Conservation (phyloP, 2,329 filamentous ascomycete genomes). For the Hymenotorrendiella dingleyae region DNA sequence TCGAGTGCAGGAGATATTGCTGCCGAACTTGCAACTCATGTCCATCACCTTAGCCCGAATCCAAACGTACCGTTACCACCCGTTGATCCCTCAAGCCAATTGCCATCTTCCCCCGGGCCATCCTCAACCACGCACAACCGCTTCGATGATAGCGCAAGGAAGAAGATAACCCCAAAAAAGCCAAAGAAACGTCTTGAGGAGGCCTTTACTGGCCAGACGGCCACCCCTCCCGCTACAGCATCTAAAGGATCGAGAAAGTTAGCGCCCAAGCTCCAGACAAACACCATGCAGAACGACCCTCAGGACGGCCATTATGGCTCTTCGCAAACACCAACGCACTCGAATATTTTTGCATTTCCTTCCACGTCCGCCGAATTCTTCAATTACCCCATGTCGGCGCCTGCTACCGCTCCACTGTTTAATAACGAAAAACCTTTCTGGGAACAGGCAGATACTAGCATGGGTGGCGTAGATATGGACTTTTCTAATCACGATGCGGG, state of each 20-base stretch:
- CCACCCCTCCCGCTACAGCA: constrained; percentile 54
- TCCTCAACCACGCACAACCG: constrained; percentile 17
- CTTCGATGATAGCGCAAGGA: constrained; percentile 23
- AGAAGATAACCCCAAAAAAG: constrained; percentile 36
- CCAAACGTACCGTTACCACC: constrained; percentile 49
- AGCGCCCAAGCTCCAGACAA: constrained; percentile 34
- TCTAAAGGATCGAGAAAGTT: constrained; percentile 51
- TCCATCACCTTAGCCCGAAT: constrained; percentile 52
- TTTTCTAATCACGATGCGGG: constrained; percentile 38
- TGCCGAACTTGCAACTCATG: constrained; percentile 53
- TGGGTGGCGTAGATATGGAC: constrained; percentile 55
- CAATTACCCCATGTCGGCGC: constrained; percentile 54
- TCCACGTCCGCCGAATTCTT: constrained; percentile 52
- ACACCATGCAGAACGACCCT: constrained; percentile 28
- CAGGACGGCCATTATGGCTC: constrained; percentile 25
- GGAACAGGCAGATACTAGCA: constrained; percentile 46
- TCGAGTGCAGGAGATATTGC: constrained; percentile 42
- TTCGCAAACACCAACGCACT: constrained; percentile 24
- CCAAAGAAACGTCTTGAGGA: constrained; percentile 31
- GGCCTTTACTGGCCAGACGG: constrained; percentile 40
- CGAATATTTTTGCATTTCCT: constrained; percentile 44
- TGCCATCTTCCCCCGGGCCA: constrained; percentile 52
- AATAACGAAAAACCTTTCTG: constrained; percentile 44
- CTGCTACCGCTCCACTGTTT: constrained; percentile 42
- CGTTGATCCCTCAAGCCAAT: constrained; percentile 51